Conservation (phyloP, 768 basidiomycete species). For the Lactarius pseudohatsudake region DNA sequence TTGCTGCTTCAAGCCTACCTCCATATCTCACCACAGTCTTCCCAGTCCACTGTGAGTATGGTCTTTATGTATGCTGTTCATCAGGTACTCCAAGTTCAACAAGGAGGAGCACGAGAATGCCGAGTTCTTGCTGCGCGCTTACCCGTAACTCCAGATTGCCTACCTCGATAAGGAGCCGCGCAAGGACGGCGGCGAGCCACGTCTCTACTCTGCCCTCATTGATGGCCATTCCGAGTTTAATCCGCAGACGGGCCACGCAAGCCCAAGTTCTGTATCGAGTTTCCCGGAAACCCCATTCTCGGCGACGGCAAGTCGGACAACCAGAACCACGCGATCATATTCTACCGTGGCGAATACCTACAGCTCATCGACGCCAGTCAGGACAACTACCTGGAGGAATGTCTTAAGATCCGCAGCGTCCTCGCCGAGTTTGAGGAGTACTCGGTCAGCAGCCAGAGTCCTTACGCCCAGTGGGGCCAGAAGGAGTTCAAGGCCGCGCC, state of each 20-base stretch:
- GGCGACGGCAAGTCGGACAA: slow-evolving; percentile 99
- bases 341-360: slow-evolving; percentile 98
- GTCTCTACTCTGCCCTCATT: slow-evolving; percentile 94
- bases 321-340: slow-evolving; percentile 99
- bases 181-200: slow-evolving; percentile 93
- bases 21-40: too few species aligned
- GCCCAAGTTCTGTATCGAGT: slow-evolving; percentile 97
- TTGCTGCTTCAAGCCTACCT: too few species aligned
- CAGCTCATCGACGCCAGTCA: slow-evolving; percentile 99
- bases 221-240: slow-evolving; percentile 98
- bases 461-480: slow-evolving; percentile 87
- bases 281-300: slow-evolving; percentile 98
- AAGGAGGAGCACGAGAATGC: slow-evolving; percentile 99
- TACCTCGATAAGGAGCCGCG: slow-evolving; percentile 96
- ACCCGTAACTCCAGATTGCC: slow-evolving; percentile 97
- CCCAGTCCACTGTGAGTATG: too few species aligned
- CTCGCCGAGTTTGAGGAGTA: slow-evolving; percentile 98
- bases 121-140: slow-evolving; percentile 95
- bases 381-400: slow-evolving; percentile 99
- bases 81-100: slow-evolving; percentile 99
- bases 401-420: slow-evolving; percentile 98
- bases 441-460: slow-evolving; percentile 77
- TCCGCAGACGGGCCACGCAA: slow-evolving; percentile 80
- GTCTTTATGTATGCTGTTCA: too few species aligned
- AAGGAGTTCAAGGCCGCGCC: slow-evolving; percentile 87